These are phyloP conservation scores for Trichoderma atrobrunneum DNA, from an alignment of 2,329 filamentous ascomycete species.

Conservation along the genomic window DNA sequence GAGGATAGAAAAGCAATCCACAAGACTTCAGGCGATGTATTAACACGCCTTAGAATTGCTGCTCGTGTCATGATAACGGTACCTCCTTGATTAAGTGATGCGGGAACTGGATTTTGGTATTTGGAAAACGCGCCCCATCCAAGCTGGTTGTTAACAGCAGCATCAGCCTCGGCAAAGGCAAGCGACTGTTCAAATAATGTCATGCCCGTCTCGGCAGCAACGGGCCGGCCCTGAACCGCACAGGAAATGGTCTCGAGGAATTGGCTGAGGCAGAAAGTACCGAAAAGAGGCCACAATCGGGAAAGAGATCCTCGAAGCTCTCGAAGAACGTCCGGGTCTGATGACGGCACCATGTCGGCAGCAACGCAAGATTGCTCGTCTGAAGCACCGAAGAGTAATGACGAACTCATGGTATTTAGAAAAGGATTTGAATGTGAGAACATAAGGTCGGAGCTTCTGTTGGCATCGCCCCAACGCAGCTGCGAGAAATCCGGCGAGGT, in stretches of 20 bases:
- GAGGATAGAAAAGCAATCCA: slow-evolving; percentile 84
- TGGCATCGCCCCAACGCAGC: slow-evolving; percentile 66
- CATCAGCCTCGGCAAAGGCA: slow-evolving; percentile 93
- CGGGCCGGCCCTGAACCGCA: slow-evolving; percentile 77
- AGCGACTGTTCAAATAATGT: slow-evolving; percentile 94
- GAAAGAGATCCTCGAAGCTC: slow-evolving; percentile 75
- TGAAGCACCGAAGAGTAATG: slow-evolving; percentile 68
- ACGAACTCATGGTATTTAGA: slow-evolving; percentile 69
- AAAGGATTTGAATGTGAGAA: slow-evolving; percentile 67
- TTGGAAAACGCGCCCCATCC: slow-evolving; percentile 64
- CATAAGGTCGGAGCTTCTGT: slow-evolving; percentile 64
- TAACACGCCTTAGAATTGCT: slow-evolving; percentile 74
- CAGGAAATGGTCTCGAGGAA: slow-evolving; percentile 87
- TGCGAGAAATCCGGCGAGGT: slow-evolving; percentile 70
- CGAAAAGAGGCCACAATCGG: slow-evolving; percentile 70
- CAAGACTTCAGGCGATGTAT: slow-evolving; percentile 85
- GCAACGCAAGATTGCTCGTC: slow-evolving; percentile 74
- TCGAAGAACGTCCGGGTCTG: slow-evolving; percentile 47
- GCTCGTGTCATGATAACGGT: slow-evolving; percentile 54
- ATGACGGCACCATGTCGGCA: slow-evolving; percentile 64
- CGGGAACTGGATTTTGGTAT: slow-evolving; percentile 36
- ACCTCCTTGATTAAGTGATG: slow-evolving; percentile 26
- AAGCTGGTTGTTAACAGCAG: slow-evolving; percentile 76
- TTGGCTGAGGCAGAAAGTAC: slow-evolving; percentile 70
- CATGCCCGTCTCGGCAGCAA: slow-evolving; percentile 88